Evolutionary conservation across 2,329 filamentous ascomycete species (phyloP), one percentile per base, ranked within the genome.

Genomic region (Botryotinia calthae): DNA sequence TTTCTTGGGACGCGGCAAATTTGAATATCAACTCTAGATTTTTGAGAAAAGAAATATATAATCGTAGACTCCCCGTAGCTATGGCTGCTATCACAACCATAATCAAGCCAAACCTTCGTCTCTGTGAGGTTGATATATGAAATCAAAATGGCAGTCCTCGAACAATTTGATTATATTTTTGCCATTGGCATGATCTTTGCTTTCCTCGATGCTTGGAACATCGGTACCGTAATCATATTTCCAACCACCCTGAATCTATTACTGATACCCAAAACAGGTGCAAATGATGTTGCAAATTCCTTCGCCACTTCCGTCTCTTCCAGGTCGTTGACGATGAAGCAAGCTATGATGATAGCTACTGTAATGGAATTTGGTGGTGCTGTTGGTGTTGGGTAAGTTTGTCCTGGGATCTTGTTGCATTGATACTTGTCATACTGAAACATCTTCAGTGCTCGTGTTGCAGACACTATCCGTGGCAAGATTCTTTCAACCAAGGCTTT

Each of bases 251-350:
- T 31, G 3, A 10, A 40, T 9, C 63, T 7, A n/a, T 51, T 37
- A 20, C 44, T 65, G 44, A 56, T 69, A 42, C n/a, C 12, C 7
- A 28, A 40, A 44, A 59, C 10, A 69, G 70, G 68, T 59, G 54
- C 62, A 91, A 89, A 94, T 82, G 93, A 95, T 91, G 92, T 95
- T 73, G 92, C 93, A 80, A 95, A 95, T 83, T 85, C 92, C 68
- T 95, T 91, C 90, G 92, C 92, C 12, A 95, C 93, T 78, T 91
- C 88, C 79, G 92, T 95, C 73, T 94, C 92, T 31, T 94, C 92
- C n/a, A 85, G 92, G 71, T 94, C 92, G 76, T 86, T 93, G 79
- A 85, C 89, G 2, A 92, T 93, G 83, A 82, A 88, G 77, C 89
- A 91, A 82, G 91, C 89, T 76, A 91, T 91, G 89, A 77, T 90